These are phyloP conservation scores for Kluyveromyces lactis DNA, from an alignment of 805 yeast genomes.

Conservation along the genomic window DNA sequence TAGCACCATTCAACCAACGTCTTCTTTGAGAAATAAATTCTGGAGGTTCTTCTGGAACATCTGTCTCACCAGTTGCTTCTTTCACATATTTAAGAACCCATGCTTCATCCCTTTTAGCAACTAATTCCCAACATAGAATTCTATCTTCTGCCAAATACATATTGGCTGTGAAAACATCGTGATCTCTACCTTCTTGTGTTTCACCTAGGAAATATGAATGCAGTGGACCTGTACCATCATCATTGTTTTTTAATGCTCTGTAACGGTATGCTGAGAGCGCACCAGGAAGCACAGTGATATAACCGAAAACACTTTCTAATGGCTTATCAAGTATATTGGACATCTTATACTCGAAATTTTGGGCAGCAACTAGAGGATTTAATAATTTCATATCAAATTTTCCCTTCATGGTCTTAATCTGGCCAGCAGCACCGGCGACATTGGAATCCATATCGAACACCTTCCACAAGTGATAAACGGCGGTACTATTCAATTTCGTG, in stretches of 20 bases:
- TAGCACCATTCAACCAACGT: slow-evolving; percentile 97
- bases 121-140: slow-evolving; percentile 91
- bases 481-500: slow-evolving; percentile 82
- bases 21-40: slow-evolving; percentile 94
- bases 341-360: slow-evolving; percentile 93
- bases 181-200: slow-evolving; percentile 42
- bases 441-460: slow-evolving; percentile 94
- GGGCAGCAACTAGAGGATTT: slow-evolving; percentile 92
- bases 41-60: slow-evolving; percentile 91
- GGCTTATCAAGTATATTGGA: slow-evolving; percentile 96
- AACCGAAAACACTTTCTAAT: slow-evolving; percentile 85
- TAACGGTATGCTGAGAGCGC: slow-evolving; percentile 92
- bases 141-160: slow-evolving; percentile 98
- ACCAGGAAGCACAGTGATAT: slow-evolving; percentile 90
- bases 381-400: slow-evolving; percentile 70
- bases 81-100: slow-evolving; percentile 91
- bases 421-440: slow-evolving; percentile 99
- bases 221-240: slow-evolving; percentile 89
- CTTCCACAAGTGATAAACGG: slow-evolving; percentile 92
- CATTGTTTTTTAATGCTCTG: slow-evolving; percentile 75
- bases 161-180: slow-evolving; percentile 88
- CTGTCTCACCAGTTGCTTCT: slow-evolving; percentile 92
- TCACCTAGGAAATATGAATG: slow-evolving; percentile 89
- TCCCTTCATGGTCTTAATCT: slow-evolving; percentile 92
- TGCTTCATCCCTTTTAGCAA: slow-evolving; percentile 71